These are phyloP conservation scores for Tilletiopsis washingtonensis DNA, from an alignment of 1,284 basidiomycete species.

Conservation along the genomic window DNA sequence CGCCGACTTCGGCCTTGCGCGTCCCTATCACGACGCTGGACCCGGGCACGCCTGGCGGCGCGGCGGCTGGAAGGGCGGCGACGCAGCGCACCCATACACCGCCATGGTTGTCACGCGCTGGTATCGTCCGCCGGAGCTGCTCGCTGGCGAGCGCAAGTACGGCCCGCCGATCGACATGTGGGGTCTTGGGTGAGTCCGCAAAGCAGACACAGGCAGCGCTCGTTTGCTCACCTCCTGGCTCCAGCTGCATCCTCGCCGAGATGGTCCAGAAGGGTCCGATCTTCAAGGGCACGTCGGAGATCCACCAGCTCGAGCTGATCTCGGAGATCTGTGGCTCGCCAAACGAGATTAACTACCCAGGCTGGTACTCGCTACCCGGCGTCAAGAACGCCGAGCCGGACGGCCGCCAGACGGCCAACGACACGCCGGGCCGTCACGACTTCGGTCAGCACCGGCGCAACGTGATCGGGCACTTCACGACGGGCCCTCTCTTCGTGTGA, in stretches of 20 bases:
- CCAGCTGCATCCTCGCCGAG: constrained; percentile 83
- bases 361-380: constrained; percentile 56
- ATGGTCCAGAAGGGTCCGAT: constrained; percentile 87
- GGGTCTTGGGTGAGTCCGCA: constrained; percentile 74
- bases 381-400: constrained; percentile 40
- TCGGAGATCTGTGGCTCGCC: constrained; percentile 82
- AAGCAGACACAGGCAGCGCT: neutral
- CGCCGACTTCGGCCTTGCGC: constrained; percentile 92
- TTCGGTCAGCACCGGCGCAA: constrained; percentile 28
- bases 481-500: constrained; percentile 4
- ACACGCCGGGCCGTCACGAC: constrained; percentile 25
- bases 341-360: constrained; percentile 65
- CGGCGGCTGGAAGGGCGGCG: constrained; percentile 33
- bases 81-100: constrained; percentile 60
- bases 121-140: constrained; percentile 92
- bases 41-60: constrained; percentile 11
- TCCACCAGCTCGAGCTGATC: constrained; percentile 84
- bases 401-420: constrained; percentile 30
- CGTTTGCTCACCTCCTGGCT: neutral
- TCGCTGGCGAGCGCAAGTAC: constrained; percentile 79
- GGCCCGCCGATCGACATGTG: constrained; percentile 93
- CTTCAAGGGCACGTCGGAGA: constrained; percentile 74
- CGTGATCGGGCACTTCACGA: constrained; percentile 26
- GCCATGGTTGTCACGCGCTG: constrained; percentile 98
- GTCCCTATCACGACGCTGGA: constrained; percentile 52